Conservation (phyloP, 371 early-diverging fungal genomes). For the Saksenaea vasiformis region DNA sequence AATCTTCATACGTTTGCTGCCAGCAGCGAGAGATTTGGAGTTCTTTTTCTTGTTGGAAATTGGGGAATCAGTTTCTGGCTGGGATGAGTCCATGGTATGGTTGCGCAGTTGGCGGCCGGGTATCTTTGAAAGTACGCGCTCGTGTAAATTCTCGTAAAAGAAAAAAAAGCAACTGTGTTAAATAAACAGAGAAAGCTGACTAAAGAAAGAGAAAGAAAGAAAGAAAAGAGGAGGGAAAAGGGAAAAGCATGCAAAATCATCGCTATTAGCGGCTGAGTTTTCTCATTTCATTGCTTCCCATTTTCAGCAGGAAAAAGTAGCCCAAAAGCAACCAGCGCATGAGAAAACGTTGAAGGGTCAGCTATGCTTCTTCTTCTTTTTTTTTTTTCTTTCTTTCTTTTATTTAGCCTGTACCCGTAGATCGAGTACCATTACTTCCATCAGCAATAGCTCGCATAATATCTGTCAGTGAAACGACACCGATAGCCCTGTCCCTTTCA, state of each 20-base stretch:
- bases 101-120: neutral
- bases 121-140: neutral
- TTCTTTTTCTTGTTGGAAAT: neutral
- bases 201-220: neutral
- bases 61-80: neutral
- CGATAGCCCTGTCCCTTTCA: conserved; percentile 50
- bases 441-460: conserved; percentile 59
- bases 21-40: neutral
- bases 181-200: neutral
- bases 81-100: conserved; percentile 5
- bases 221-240: neutral
- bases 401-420: no score
- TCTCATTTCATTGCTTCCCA: no score
- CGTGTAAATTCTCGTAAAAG: neutral
- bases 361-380: no score
- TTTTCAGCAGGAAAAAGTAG: no score
- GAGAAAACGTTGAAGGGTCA: no score
- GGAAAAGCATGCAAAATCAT: conserved; percentile 2
- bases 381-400: no score
- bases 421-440: neutral
- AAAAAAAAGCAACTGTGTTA: neutral
- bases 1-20: conserved; percentile 40
- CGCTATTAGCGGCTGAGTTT: conserved; percentile 8
- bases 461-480: conserved; percentile 80
- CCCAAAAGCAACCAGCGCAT: no score